Base-by-base conservation (phyloP, 2,329 filamentous ascomycete species). In the Neonectria faginata region DNA sequence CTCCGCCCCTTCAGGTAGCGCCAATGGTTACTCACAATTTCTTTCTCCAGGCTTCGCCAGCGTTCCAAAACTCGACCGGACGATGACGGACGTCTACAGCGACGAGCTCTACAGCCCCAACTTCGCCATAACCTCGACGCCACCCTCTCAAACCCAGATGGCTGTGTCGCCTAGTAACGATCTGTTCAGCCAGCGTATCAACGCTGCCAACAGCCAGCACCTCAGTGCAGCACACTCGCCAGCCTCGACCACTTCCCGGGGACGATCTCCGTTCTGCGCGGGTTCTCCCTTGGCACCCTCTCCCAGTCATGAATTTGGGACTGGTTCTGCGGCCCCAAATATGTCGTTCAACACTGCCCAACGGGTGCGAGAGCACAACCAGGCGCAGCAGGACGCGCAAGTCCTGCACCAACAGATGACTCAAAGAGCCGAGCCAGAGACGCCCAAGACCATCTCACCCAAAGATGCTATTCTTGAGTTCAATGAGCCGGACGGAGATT, bases 381-480 rank as follows among this genome's bases (percentile, higher is more conserved):
- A 89, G 73, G 84, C 85, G 6, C 85, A 88, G 71, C 86, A 87
- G 45, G 89, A 90, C 63, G 85, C 85, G 0, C 80, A 80, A 57
- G 75, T 80, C 10, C 68, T 82, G 18, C 81, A 80, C 45, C 79
- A 83, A 20, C 81, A 84, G 39, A 73, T 84, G 66, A 69, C 57
- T 67, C 77, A 61, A 74, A 80, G 67, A 71, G 69, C 80, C 29
- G 78, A 85, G 50, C 81, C 83, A 1, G 78, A 84, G 6, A 85
- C 85, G 0, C 85, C 91, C n/a, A 92, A 93, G 79, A 97, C 95
- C 0, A 97, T 99, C 51, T 98, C 95, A 1, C 96, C 95, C 25
- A 97, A 97, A 80, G 95, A 98, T 74, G 92, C 94, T 1, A 81
- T 97, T 64, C 81, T 97, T 54, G 94, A 97, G 65, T 97, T 94